Percentiles rank a stretch among this genome's conserved stretches.
These are phyloP conservation scores for Trichoderma atrobrunneum DNA, from an alignment of 2,329 filamentous ascomycete species.

Conservation along the genomic window DNA sequence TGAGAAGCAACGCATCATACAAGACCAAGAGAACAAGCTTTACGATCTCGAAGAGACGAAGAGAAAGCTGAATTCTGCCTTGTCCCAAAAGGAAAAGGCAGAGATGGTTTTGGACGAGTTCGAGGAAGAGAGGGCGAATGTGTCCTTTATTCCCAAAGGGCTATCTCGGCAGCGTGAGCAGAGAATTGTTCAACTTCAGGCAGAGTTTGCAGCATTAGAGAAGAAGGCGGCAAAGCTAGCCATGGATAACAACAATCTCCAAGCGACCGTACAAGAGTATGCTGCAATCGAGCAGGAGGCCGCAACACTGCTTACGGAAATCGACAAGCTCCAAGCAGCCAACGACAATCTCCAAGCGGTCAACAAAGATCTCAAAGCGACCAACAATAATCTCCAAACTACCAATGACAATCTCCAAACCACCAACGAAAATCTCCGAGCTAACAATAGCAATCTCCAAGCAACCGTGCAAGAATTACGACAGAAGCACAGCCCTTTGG, in stretches of 20 bases:
- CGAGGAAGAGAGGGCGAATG: slow-evolving; percentile 75
- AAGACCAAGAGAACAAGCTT: slow-evolving; percentile 50
- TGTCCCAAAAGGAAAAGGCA: slow-evolving; percentile 54
- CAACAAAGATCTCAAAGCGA: not conserved
- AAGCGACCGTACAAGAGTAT: slow-evolving; percentile 38
- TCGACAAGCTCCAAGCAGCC: slow-evolving; percentile 43
- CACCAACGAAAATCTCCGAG: not conserved
- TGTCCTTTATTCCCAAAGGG: slow-evolving; percentile 72
- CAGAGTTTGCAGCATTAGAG: slow-evolving; percentile 52
- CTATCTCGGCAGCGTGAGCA: slow-evolving; percentile 73
- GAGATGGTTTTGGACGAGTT: slow-evolving; percentile 62
- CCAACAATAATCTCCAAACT: not conserved
- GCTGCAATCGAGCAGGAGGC: slow-evolving; percentile 52
- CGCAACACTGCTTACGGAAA: slow-evolving; percentile 45
- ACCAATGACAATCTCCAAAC: not conserved
- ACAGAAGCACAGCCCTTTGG: slow-evolving; percentile 19
- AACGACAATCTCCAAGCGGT: slow-evolving; percentile 40
- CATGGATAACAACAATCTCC: not conserved
- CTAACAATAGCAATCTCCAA: not conserved
- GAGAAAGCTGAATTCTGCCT: slow-evolving; percentile 52
- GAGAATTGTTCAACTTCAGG: slow-evolving; percentile 63
- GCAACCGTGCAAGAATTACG: not conserved
- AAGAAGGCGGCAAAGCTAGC: slow-evolving; percentile 35
- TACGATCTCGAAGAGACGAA: slow-evolving; percentile 45
- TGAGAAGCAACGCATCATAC: not conserved